Evolutionary conservation across 2,329 filamentous ascomycete genomes (phyloP), one percentile per base, ranked within the genome.

Genomic region (Calonectria pteridis): DNA sequence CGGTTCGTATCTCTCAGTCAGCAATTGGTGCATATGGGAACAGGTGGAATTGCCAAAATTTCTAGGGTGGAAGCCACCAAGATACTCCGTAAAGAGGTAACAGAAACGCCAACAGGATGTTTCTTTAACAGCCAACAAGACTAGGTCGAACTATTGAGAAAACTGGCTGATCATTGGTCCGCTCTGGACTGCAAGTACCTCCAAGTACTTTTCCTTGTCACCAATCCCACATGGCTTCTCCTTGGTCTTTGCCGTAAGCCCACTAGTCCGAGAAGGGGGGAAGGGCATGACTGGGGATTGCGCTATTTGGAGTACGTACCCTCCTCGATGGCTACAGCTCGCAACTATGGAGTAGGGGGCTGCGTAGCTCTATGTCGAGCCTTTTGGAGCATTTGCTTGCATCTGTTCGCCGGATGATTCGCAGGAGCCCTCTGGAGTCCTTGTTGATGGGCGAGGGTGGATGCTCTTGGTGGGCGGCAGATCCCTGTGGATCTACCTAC

Each of bases 151-250:
- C 31, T n/a, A 23, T 35, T 59, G 31, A 35, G n/a, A 59, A 23
- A 29, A 29, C 33, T 69, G 29, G 43, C 33, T 13, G 37, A 18
- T 67, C n/a, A 70, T 62, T 66, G 59, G 67, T n/a, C 28, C 35
- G 26, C 23, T 10, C 29, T 28, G 35, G 16, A 20, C n/a, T 26
- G 33, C 16, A 73, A 51, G 80, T 80, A 76, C 69, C 75, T 49
- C 26, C 16, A 78, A 66, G 78, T 78, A 77, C 73, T 73, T 28
- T 66, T 78, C 67, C 64, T 65, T 80, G 73, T 77, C 73, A 78
- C n/a, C 40, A 43, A 76, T 69, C 65, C 65, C 72, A 66, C 69
- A 43, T 67, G 55, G 64, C 71, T 73, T 70, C 40, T 69, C 72
- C 71, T 75, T 72, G 51, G 64, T 73, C 62, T 72, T 71, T 74